Evolutionary conservation across 2,329 filamentous ascomycete genomes (phyloP), one percentile per base, ranked within the genome.

Genomic region (Hypoxylon sp.): DNA sequence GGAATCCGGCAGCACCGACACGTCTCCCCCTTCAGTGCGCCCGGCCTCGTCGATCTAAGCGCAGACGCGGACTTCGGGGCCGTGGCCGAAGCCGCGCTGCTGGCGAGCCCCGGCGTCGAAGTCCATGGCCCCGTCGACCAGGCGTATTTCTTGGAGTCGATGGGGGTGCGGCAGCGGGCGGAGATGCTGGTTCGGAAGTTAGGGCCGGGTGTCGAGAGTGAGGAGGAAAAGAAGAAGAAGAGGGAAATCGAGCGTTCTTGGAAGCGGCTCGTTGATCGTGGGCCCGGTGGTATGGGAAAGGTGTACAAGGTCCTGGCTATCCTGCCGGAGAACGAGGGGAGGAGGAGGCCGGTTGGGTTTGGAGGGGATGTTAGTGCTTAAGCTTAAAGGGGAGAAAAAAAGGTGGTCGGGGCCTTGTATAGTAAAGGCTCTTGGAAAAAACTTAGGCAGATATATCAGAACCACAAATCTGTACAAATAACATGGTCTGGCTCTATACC

Each of bases 221-320:
- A 81, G 1, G 52, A 28, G 56, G 13, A 30, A 2, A 34, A 60
- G 46, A 52, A 38, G 19, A 63, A 49, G 41, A 59, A 19, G 43
- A 52, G 83, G 71, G 87, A 89, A 56, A 84, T 98, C 32, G 89
- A 93, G 70, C 87, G 84, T 68, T 90, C 91, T 0, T 97, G 93
- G 88, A 91, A 88, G 81, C 85, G 96, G 67, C 82, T 99, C 56
- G 88, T 98, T n/a, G 94, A 97, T 78, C 85, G 89, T 45, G 91
- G 92, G 0, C 91, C 90, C 1, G 89, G 88, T 56, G 95, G 94
- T 0, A 99, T 99, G 96, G 96, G 96, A 0, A 94, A 91, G 81
- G 83, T 97, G 21, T 99, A 99, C 79, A 98, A 98, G 82, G 94
- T 89, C 23, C 86, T 99, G 85, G 93, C 94, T 11, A 93, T 99